phyloP scores from a whole-genome alignment of 2,329 filamentous ascomycete species.

The Cladosporium phlei region DNA sequence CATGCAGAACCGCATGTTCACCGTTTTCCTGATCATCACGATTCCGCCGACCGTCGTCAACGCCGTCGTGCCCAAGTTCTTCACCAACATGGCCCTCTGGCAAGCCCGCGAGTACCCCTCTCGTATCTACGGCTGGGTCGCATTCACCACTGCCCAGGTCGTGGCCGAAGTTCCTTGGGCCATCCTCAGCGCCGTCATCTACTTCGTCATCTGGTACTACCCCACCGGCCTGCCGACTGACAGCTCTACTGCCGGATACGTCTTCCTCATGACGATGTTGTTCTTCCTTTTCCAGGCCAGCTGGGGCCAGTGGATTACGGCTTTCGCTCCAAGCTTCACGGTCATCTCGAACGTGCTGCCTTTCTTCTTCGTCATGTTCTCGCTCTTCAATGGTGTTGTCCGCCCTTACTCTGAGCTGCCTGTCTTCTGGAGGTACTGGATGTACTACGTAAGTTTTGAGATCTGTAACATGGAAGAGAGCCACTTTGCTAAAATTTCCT shows the following conservation, averaged over 20 bases:
- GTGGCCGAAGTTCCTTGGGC: constrained; percentile 68
- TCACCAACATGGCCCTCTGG: constrained; percentile 67
- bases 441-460: too few species aligned
- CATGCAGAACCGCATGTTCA: constrained; percentile 76
- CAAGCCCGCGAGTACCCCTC: constrained; percentile 67
- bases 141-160: constrained; percentile 69
- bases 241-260: constrained; percentile 63
- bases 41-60: constrained; percentile 69
- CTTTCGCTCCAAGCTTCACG: constrained; percentile 73
- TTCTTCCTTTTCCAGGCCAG: constrained; percentile 71
- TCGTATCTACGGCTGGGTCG: constrained; percentile 72
- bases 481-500: too few species aligned
- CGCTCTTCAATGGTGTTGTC: constrained; percentile 72
- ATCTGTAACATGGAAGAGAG: too few species aligned
- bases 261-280: constrained; percentile 71
- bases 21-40: constrained; percentile 54
- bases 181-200: constrained; percentile 60
- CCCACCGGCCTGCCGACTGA: constrained; percentile 65
- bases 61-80: constrained; percentile 72
- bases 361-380: constrained; percentile 77
- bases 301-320: constrained; percentile 82
- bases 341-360: constrained; percentile 72
- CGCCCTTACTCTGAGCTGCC: constrained; percentile 61
- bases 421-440: constrained; percentile 69
- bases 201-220: constrained; percentile 74